Conservation (phyloP, 805 yeast species). For the Metschnikowia lochheadii region DNA sequence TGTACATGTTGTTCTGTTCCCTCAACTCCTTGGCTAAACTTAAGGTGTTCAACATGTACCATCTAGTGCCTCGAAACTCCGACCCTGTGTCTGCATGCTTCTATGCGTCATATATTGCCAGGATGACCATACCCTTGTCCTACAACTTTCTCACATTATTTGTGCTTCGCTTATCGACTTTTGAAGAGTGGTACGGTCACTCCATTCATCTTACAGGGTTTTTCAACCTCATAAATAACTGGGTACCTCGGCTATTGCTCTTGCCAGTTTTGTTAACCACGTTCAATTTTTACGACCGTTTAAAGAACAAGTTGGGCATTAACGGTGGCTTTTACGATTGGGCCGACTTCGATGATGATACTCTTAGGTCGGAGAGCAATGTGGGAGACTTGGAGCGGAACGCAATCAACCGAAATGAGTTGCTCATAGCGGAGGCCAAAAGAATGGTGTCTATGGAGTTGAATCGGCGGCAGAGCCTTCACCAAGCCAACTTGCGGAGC, state of each 20-base stretch:
- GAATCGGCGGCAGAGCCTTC: conserved; percentile 21
- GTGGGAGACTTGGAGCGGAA: conserved; percentile 14
- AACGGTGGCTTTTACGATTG: conserved; percentile 38
- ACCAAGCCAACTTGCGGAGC: conserved; percentile 21
- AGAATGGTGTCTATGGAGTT: conserved; percentile 35
- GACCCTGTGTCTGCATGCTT: conserved; percentile 74
- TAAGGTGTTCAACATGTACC: conserved; percentile 71
- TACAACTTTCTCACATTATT: conserved; percentile 73
- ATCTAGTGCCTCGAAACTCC: conserved; percentile 64
- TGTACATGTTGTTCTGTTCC: conserved; percentile 68
- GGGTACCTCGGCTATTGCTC: conserved; percentile 71
- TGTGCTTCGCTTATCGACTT: conserved; percentile 47
- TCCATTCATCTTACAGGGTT: conserved; percentile 72
- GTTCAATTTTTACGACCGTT: conserved; percentile 63
- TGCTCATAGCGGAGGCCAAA: conserved; percentile 40
- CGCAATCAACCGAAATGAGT: conserved; percentile 27
- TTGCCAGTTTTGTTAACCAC: conserved; percentile 64
- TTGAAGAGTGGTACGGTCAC: conserved; percentile 71
- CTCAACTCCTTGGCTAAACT: conserved; percentile 62
- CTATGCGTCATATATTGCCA: conserved; percentile 74
- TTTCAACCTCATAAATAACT: conserved; percentile 65
- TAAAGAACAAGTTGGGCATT: conserved; percentile 42
- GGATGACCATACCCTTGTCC: conserved; percentile 77
- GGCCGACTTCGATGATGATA: conserved; percentile 36
- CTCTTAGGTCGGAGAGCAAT: conserved; percentile 9